phyloP scores from a whole-genome alignment of 345 rosid species.

The Geranium rotundifolium region DNA sequence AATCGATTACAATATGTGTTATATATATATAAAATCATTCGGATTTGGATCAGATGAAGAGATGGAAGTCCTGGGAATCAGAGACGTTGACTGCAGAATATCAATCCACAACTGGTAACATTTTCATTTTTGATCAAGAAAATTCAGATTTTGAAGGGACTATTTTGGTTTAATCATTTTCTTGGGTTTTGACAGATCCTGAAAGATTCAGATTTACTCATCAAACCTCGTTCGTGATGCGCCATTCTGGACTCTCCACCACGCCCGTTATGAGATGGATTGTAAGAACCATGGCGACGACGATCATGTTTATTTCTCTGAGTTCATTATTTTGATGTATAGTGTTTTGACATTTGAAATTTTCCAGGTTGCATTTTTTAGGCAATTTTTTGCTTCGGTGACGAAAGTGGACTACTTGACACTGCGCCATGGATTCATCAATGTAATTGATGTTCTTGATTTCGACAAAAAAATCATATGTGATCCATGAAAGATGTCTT shows the following conservation, averaged over 20 bases:
- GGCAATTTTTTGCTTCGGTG: slow-evolving; percentile 48
- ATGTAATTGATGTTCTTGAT: slow-evolving; percentile 15
- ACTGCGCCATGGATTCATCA: slow-evolving; percentile 53
- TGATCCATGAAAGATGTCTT: too few species aligned
- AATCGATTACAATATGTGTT: too few species aligned
- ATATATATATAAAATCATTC: too few species aligned
- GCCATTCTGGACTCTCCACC: slow-evolving; percentile 31
- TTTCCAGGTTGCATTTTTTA: slow-evolving; percentile 41
- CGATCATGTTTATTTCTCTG: background rate
- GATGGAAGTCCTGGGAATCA: slow-evolving; percentile 60
- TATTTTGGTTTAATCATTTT: too few species aligned
- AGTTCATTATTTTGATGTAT: too few species aligned
- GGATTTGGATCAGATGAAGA: slow-evolving; percentile 28
- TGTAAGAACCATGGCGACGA: slow-evolving; percentile 17
- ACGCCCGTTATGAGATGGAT: slow-evolving; percentile 29
- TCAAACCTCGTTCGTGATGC: slow-evolving; percentile 47
- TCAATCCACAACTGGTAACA: slow-evolving; percentile 27
- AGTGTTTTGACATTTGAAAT: too few species aligned
- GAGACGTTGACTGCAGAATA: slow-evolving; percentile 25
- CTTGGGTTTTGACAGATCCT: slow-evolving; percentile 24
- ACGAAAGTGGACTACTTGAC: slow-evolving; percentile 47
- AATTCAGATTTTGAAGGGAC: too few species aligned
- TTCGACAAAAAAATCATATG: too few species aligned
- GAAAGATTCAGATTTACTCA: slow-evolving; percentile 49
- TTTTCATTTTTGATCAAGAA: background rate